Evolutionary conservation across 2,329 filamentous ascomycete species (phyloP), one percentile per base, ranked within the genome.

Genomic region (Westerdykella sp.): DNA sequence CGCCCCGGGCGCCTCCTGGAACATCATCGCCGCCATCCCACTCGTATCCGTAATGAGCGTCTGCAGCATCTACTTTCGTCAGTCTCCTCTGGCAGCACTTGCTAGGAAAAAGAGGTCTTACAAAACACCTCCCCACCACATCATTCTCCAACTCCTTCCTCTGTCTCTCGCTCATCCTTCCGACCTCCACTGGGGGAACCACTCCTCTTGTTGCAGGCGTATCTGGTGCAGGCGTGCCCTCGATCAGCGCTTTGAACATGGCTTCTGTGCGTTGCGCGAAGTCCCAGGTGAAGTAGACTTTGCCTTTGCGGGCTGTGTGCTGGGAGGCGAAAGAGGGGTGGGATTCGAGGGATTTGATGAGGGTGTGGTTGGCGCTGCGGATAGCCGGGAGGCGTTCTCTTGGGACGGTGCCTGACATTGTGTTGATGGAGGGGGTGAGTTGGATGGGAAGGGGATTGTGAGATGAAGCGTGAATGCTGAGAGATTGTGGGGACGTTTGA

Each of bases 211-310:
- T 51, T n/a, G 39, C 50, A 3, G 44, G 44, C 3, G 40, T 51
- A 39, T 45, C 46, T 4, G 49, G 42, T 4, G 43, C 40, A 5
- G 48, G 35, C 12, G 21, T 11, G 30, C 48, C 42, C 32, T 49
- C 39, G 15, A 51, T 13, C 22, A 56, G 38, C 28, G 40, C 37
- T 3, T 47, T 37, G 34, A 54, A 44, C 39, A 51, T 51, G n/a
- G 47, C 47, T 13, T 49, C 40, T 4, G 51, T 53, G 34, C 45
- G 43, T 9, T 18, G 18, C 9, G 51, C 44, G 37, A 50, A 54
- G 43, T 53, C 46, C 35, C 44, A 48, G 45, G 52, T 45, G 43
- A 49, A 52, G 42, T 49, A 54, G 16, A 51, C 38, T 32, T 52
- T 51, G 9, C 53, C 49, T 5, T 31, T 28, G 39, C 47, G 42